Evolutionary conservation across 176 grass and related monocot species (phyloP).

Genomic region (Hsuehochloa calcarea): DNA sequence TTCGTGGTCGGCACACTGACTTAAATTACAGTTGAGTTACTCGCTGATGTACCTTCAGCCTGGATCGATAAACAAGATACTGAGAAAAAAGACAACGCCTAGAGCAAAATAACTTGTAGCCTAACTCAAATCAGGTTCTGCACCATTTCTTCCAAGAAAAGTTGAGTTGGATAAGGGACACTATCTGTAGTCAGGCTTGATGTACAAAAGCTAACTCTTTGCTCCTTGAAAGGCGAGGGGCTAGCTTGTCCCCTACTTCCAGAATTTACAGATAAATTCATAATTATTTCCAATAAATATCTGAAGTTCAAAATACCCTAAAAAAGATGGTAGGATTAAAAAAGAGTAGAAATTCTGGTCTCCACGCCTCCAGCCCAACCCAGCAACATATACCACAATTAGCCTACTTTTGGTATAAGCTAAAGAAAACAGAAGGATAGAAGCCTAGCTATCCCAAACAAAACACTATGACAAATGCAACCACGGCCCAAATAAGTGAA

Average conservation of each 20-base stretch:
- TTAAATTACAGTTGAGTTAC: background rate
- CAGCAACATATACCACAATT: background rate
- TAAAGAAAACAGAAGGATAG: background rate
- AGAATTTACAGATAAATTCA: background rate
- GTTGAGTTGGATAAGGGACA: background rate
- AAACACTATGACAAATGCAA: background rate
- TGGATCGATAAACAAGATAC: background rate
- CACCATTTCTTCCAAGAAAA: background rate
- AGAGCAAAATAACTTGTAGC: background rate
- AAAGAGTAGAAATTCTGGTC: background rate
- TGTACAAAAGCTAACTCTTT: background rate
- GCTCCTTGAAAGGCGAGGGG: background rate
- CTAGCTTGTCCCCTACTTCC: background rate
- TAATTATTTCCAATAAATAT: background rate
- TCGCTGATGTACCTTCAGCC: background rate
- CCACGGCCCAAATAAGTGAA: background rate
- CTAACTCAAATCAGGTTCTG: background rate
- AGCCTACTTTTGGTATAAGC: background rate
- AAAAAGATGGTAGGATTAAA: background rate
- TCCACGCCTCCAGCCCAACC: background rate
- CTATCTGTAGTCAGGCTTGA: background rate
- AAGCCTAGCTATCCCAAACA: constrained; percentile 1
- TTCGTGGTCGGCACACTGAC: background rate
- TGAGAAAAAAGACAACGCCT: background rate
- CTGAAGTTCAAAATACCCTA: background rate